Evolutionary conservation across 495 filamentous ascomycete species (phyloP).

Genomic region (Bryoglossum gracile): DNA sequence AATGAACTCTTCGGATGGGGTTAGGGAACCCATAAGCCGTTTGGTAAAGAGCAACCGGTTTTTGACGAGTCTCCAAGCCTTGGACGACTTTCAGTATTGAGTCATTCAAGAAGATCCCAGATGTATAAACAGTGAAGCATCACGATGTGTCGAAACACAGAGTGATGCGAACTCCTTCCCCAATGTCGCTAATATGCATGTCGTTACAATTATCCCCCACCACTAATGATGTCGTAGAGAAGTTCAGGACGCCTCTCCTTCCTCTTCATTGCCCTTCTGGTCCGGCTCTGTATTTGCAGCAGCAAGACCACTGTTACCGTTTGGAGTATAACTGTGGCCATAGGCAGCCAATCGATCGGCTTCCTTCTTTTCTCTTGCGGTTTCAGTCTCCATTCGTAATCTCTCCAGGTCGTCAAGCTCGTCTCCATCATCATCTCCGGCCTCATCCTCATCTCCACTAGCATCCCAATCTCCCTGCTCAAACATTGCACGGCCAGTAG

Average conservation of each 20-base stretch:
- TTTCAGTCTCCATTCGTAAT: constrained; percentile 62
- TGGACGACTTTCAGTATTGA: too few species aligned
- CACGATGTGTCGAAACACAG: too few species aligned
- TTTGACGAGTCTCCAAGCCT: too few species aligned
- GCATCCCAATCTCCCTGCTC: constrained; percentile 89
- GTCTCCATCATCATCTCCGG: constrained; percentile 46
- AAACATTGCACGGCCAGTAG: constrained; percentile 88
- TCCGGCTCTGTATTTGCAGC: constrained; percentile 21
- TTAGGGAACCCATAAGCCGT: too few species aligned
- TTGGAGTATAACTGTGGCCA: constrained; percentile 17
- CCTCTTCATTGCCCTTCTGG: constrained; percentile 20
- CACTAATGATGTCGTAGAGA: neutral
- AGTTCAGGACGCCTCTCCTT: constrained; percentile 19
- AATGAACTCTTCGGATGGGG: too few species aligned
- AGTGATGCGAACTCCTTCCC: constrained; percentile 1
- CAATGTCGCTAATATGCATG: constrained; percentile 23
- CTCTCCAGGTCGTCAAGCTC: constrained; percentile 74
- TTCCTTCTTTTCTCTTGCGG: constrained; percentile 54
- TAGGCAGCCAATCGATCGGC: constrained; percentile 43
- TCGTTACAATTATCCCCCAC: neutral
- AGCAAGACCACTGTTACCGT: constrained; percentile 20
- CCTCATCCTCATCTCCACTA: constrained; percentile 55
- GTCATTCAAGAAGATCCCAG: too few species aligned
- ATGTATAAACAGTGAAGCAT: too few species aligned
- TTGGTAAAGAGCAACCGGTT: too few species aligned